Percentiles rank a stretch among this genome's conserved stretches.
phyloP scores from a whole-genome alignment of 306 rosid genomes.

The Lupinus albus region DNA sequence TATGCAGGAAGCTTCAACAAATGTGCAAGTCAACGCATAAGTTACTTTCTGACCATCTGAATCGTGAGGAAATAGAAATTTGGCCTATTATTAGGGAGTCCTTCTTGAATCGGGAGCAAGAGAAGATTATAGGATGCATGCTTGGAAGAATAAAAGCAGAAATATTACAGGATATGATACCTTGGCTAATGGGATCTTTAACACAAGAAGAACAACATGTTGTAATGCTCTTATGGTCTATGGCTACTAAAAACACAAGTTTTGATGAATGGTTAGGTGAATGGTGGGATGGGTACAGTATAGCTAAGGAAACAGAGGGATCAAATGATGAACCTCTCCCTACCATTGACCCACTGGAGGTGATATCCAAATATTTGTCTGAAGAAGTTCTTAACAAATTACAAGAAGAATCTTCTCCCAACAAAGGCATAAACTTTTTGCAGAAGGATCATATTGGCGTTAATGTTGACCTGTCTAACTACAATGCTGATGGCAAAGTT shows the following conservation, averaged over 20 bases:
- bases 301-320: conserved; percentile 51
- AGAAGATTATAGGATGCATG: conserved; percentile 71
- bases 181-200: conserved; percentile 86
- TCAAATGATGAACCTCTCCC: conserved; percentile 49
- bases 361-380: conserved; percentile 63
- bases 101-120: conserved; percentile 77
- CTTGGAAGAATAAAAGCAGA: conserved; percentile 83
- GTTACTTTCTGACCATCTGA: conserved; percentile 58
- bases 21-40: conserved; percentile 71
- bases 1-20: conserved; percentile 68
- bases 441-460: conserved; percentile 48
- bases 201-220: conserved; percentile 74
- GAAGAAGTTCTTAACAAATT: conserved; percentile 51
- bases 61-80: conserved; percentile 81
- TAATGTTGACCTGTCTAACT: conserved; percentile 38
- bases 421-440: conserved; percentile 37
- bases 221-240: conserved; percentile 79
- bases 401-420: conserved; percentile 44
- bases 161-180: conserved; percentile 82
- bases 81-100: conserved; percentile 76
- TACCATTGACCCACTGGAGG: conserved; percentile 68
- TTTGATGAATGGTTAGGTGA: conserved; percentile 86
- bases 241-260: conserved; percentile 80
- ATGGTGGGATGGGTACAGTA: conserved; percentile 88
- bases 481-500: conserved; percentile 41